These are phyloP conservation scores for Termitomyces sp. DNA, from an alignment of 768 basidiomycete species.

Conservation along the genomic window DNA sequence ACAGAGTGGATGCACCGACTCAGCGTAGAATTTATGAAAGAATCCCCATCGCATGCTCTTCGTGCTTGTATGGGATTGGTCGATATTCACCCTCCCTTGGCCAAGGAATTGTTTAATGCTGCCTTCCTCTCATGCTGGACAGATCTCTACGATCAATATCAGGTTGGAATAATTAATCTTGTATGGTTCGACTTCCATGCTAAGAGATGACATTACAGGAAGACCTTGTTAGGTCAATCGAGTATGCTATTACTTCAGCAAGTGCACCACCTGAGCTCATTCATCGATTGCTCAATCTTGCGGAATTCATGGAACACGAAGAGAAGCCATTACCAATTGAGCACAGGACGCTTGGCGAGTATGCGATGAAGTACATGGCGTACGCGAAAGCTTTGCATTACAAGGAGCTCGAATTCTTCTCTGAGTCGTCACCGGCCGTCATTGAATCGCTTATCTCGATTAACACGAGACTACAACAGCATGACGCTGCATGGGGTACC, in stretches of 20 bases:
- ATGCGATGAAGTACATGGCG: constrained; percentile 88
- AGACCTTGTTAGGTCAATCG: constrained; percentile 88
- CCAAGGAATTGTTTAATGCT: constrained; percentile 94
- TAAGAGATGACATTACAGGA: constrained; percentile 48
- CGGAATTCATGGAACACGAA: constrained; percentile 99
- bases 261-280: constrained; percentile 83
- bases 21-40: constrained; percentile 94
- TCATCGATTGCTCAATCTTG: constrained; percentile 85
- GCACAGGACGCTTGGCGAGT: constrained; percentile 87
- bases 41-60: constrained; percentile 97
- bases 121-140: constrained; percentile 98
- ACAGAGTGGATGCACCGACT: constrained; percentile 91
- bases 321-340: constrained; percentile 94
- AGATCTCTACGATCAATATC: constrained; percentile 93
- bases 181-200: neutral
- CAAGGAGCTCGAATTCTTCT: constrained; percentile 96
- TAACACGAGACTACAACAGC: constrained; percentile 94
- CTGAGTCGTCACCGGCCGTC: constrained; percentile 83
- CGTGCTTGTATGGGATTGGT: constrained; percentile 94
- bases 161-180: constrained; percentile 44
- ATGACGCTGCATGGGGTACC: constrained; percentile 97
- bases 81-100: constrained; percentile 85
- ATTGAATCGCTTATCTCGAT: constrained; percentile 95
- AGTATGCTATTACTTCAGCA: constrained; percentile 73
- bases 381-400: constrained; percentile 98